Evolutionary conservation across 768 basidiomycete species (phyloP).

Genomic region (Tulasnella sp.): DNA sequence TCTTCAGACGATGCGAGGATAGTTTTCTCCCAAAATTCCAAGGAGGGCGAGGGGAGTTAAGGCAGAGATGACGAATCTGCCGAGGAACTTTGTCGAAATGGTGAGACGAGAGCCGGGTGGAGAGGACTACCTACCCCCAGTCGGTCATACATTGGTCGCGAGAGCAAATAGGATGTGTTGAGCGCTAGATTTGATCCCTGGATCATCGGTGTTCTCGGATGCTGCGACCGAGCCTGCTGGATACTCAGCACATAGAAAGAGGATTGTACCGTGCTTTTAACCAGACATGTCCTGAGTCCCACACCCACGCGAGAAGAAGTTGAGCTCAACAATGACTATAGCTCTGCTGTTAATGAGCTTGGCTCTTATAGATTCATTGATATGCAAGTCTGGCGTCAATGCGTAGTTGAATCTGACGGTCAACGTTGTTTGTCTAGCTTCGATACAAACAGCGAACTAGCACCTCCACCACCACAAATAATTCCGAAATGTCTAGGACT

Average conservation of each 20-base stretch:
- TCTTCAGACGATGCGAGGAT: constrained; percentile 82
- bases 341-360: too few species aligned
- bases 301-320: too few species aligned
- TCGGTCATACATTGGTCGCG: constrained; percentile 87
- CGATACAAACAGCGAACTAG: not conserved
- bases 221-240: constrained; percentile 85
- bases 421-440: not conserved
- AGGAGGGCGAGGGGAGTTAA: constrained; percentile 79
- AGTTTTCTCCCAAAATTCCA: constrained; percentile 79
- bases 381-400: too few species aligned
- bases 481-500: not conserved
- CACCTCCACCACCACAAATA: not conserved
- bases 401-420: too few species aligned
- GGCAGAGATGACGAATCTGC: constrained; percentile 53
- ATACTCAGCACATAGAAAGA: constrained; percentile 40
- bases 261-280: too few species aligned
- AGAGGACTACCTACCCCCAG: constrained; percentile 22
- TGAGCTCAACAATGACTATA: too few species aligned
- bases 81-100: constrained; percentile 26
- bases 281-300: too few species aligned
- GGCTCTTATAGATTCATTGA: too few species aligned
- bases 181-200: constrained; percentile 63
- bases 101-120: too few species aligned
- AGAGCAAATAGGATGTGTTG: constrained; percentile 83
- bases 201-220: constrained; percentile 83